A percentile compares a stretch with the other conserved stretches of the same genome.
phyloP scores from a whole-genome alignment of 2,329 filamentous ascomycete genomes.

The Aspergillus quadricinctus region DNA sequence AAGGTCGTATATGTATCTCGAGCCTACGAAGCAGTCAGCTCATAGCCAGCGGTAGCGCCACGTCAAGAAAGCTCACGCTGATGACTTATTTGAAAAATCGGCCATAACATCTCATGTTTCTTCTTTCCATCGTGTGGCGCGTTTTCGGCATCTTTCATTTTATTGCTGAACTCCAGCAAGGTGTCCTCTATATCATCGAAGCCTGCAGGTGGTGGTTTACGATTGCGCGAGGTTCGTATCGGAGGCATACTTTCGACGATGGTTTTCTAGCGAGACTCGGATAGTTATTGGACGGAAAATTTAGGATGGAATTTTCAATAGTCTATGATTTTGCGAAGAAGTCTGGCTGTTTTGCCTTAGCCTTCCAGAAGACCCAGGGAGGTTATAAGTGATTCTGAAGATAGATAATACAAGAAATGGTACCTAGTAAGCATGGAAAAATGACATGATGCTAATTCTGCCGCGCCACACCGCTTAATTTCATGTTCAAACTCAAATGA shows the following conservation, averaged over 20 bases:
- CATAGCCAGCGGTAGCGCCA: background rate
- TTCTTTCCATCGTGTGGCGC: conserved; percentile 71
- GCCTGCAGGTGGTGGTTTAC: conserved; percentile 62
- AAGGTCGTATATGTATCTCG: conserved; percentile 91
- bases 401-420: background rate
- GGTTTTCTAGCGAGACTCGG: background rate
- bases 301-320: background rate
- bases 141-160: conserved; percentile 80
- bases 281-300: background rate
- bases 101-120: conserved; percentile 93
- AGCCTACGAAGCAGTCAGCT: conserved; percentile 40
- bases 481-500: background rate
- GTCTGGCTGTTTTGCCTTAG: background rate
- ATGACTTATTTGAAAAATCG: conserved; percentile 95
- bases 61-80: conserved; percentile 57
- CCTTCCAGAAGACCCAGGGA: background rate
- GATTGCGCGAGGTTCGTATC: conserved; percentile 55
- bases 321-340: background rate
- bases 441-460: conserved; percentile 1
- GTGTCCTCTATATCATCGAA: conserved; percentile 68
- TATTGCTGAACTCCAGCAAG: conserved; percentile 62
- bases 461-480: conserved; percentile 5
- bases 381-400: background rate
- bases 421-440: background rate
- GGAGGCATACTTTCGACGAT: conserved; percentile 51